These are phyloP conservation scores for Penicillium riverlandense DNA, from an alignment of 495 filamentous ascomycete genomes.

Conservation along the genomic window DNA sequence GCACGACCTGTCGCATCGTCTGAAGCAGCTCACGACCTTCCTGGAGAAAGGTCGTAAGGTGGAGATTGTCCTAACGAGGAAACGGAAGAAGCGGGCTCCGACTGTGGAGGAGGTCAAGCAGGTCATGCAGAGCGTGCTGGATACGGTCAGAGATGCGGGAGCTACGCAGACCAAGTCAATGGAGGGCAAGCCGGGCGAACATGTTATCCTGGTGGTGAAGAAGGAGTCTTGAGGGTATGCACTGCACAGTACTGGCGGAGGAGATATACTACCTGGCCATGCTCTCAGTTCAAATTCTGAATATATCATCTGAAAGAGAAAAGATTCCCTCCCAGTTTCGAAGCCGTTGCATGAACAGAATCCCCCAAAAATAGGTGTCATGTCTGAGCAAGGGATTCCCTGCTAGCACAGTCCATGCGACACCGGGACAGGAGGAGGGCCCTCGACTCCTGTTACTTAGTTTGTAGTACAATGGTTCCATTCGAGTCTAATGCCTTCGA, in stretches of 20 bases:
- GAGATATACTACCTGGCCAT: too few relatives aligned
- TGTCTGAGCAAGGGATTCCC: too few relatives aligned
- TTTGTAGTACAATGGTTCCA: too few relatives aligned
- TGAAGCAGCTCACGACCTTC: conserved; percentile 54
- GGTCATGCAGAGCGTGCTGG: conserved; percentile 30
- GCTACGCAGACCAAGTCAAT: conserved; percentile 30
- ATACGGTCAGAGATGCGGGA: conserved; percentile 28
- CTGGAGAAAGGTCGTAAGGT: conserved; percentile 57
- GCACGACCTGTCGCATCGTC: conserved; percentile 56
- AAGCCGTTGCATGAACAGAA: too few relatives aligned
- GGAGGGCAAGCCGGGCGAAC: conserved; percentile 38
- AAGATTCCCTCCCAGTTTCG: too few relatives aligned
- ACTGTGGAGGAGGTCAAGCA: conserved; percentile 37
- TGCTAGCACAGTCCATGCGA: too few relatives aligned
- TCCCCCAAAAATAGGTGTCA: too few relatives aligned
- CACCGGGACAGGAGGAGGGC: too few relatives aligned
- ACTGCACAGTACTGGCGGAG: not conserved
- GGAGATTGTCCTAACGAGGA: conserved; percentile 49
- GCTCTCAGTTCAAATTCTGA: too few relatives aligned
- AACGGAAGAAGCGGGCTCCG: conserved; percentile 34
- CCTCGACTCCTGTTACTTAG: too few relatives aligned
- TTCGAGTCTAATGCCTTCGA: too few relatives aligned
- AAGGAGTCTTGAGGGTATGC: conserved; percentile 17
- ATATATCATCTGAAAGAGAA: too few relatives aligned
- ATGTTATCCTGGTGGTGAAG: conserved; percentile 29